These are phyloP conservation scores for Parsonsia alboflavescens DNA, from an alignment of 257 asterid genomes.

Conservation along the genomic window DNA sequence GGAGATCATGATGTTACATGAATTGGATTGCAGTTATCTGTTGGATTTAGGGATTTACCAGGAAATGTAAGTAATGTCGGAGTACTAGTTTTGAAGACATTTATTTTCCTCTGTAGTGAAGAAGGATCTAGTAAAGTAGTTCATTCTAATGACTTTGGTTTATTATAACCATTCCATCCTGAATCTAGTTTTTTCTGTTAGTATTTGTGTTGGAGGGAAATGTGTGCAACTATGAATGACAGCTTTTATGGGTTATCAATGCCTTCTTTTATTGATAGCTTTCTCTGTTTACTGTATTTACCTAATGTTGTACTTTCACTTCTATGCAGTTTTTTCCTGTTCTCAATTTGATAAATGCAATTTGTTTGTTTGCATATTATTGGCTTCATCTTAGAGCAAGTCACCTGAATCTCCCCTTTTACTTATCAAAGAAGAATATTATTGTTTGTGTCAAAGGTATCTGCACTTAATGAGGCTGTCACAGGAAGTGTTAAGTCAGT, in stretches of 20 bases:
- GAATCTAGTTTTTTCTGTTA: not conserved
- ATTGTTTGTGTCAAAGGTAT: constrained; percentile 43
- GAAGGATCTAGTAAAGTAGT: not conserved
- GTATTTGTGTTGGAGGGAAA: not conserved
- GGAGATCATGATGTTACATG: not conserved
- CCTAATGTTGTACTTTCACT: not conserved
- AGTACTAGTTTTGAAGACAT: not conserved
- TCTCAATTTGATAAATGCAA: not conserved
- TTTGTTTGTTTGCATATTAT: not conserved
- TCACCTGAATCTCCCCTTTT: not conserved
- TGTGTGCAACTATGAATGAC: not conserved
- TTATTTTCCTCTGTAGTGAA: not conserved
- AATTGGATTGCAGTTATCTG: not conserved
- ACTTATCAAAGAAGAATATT: constrained; percentile 1
- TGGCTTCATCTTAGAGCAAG: not conserved
- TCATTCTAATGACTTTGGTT: not conserved
- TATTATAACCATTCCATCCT: not conserved
- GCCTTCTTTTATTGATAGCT: not conserved
- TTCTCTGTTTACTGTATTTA: not conserved
- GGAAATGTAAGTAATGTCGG: not conserved
- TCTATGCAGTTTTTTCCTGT: not conserved
- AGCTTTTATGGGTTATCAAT: not conserved
- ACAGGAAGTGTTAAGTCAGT: constrained; percentile 86
- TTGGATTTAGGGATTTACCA: not conserved
- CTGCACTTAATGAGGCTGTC: constrained; percentile 87